Base-by-base conservation (phyloP, 495 filamentous ascomycete genomes). In the Aspergillus carlsbadensis region DNA sequence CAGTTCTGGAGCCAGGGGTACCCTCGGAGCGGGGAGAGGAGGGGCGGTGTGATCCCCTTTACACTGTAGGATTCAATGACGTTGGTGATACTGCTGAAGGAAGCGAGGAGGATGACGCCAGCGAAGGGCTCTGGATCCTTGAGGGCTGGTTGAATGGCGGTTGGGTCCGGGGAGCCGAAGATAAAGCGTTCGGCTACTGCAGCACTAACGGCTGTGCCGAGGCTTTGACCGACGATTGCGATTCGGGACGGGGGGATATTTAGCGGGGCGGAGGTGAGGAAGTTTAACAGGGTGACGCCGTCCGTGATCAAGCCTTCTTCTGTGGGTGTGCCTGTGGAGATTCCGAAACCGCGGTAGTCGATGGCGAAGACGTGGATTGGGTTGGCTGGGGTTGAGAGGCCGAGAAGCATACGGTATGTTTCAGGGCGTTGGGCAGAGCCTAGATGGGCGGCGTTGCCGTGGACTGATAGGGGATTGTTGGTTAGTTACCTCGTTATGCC, bases 291-390 rank as follows among this genome's bases (percentile, higher is more conserved):
- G 1, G 91, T 71, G 5, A 87, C 70, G 22, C 88, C 91, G 61
- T 98, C 94, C 7, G 80, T 82, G 54, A 94, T 88, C 13, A 98
- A 74, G 2, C 94, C 94, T 21, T 78, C 68, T 70, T 98, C 94
- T 0, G 88, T 87, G 2, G 94, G 94, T 14, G 71, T 74, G 22
- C 93, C 92, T 13, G 87, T 89, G 17, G 88, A 92, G 24, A 83
- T 77, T 6, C 92, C 93, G 63, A 89, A 97, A 24, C 94, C 94
- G 24, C 94, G 88, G 71, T 97, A 97, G 76, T 96, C 91, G 52
- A 96, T 79, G 21, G 85, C 74, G 41, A 92, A 72, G 51, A 89
- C 72, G 62, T 90, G 87, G 10, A 87, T 80, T 31, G 81, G 79
- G 41, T 78, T 71, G 11, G 68, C 68, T 1, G 75, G 76, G 3